Base-by-base conservation (phyloP, 2,329 filamentous ascomycete genomes). In the Metarhizium guizhouense region DNA sequence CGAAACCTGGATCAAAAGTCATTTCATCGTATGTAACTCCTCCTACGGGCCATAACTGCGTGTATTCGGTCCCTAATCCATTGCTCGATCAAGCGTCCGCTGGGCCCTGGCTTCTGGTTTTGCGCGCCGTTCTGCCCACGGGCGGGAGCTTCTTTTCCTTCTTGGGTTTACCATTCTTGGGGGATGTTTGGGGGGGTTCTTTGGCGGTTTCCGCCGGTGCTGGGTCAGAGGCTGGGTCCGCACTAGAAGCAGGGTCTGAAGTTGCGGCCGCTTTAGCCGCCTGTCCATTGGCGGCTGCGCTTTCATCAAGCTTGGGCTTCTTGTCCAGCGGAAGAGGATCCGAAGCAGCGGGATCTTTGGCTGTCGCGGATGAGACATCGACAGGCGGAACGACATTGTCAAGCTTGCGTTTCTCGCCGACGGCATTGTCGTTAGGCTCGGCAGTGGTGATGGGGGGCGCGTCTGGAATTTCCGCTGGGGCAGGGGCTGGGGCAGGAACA, bases 21-120 rank as follows among this genome's bases (percentile, higher is more conserved):
- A 48, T 47, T 38, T 54, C 45, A 40, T 40, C 43, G 36, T 48
- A 25, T 49, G 34, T 34, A n/a, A 5, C 25, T 34, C 43, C 36
- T 36, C n/a, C n/a, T 25, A 25, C 25, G n/a, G 20, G 43, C 18
- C 43, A 10, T 40, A 16, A 30, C 45, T 16, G 20, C 45, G 18
- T 30, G 18, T 29, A 30, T 16, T 25, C 25, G 25, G 45, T 3
- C 45, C 20, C 45, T 4, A 25, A 25, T 47, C 40, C n/a, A 11
- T 47, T 6, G 7, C 8, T 10, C 20, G 14, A 10, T 55, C 52
- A 64, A 51, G 58, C 59, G 47, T 72, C 68, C 6, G 65, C 69
- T 2, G 70, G 68, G 0, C 73, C 73, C 59, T 75, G 73, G 57
- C 73, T 75, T 51, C 73, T 67, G 7, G 73, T 75, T 69, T 74